A percentile compares a stretch with the other conserved stretches of the same genome.
Conservation (phyloP, 2,329 filamentous ascomycete genomes). For the Penicillium janthinellum region DNA sequence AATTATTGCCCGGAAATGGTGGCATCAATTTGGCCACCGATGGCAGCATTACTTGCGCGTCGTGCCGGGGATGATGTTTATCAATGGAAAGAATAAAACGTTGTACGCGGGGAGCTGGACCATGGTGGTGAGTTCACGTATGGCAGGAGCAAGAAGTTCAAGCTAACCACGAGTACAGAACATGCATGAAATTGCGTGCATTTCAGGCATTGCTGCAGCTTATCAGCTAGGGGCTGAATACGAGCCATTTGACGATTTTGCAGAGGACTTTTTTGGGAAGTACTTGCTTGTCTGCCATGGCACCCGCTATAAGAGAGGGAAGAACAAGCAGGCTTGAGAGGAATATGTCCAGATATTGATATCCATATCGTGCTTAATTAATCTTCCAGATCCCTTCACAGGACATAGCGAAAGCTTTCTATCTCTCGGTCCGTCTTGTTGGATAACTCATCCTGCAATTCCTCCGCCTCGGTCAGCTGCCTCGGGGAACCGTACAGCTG, state of each 20-base stretch:
- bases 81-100: constrained; percentile 66
- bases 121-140: constrained; percentile 56
- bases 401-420: constrained; percentile 38
- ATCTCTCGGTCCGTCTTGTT: constrained; percentile 41
- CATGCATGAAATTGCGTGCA: constrained; percentile 69
- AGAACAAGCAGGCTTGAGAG: constrained; percentile 15
- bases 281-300: constrained; percentile 38
- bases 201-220: constrained; percentile 70
- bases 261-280: constrained; percentile 35
- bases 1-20: constrained; percentile 62
- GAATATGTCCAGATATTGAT: neutral
- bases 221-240: constrained; percentile 69
- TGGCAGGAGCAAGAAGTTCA: neutral
- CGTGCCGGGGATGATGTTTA: constrained; percentile 71
- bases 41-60: constrained; percentile 64
- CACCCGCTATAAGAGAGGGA: constrained; percentile 27
- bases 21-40: constrained; percentile 63
- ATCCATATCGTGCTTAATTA: neutral
- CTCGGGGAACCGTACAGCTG: constrained; percentile 27
- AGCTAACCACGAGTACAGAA: constrained; percentile 25
- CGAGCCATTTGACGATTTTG: constrained; percentile 39
- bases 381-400: constrained; percentile 14
- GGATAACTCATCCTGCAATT: constrained; percentile 34
- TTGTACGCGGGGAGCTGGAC: constrained; percentile 70
- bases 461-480: constrained; percentile 30